Conservation (phyloP, 164 flowering plant species). For the Litsea cubeba region DNA sequence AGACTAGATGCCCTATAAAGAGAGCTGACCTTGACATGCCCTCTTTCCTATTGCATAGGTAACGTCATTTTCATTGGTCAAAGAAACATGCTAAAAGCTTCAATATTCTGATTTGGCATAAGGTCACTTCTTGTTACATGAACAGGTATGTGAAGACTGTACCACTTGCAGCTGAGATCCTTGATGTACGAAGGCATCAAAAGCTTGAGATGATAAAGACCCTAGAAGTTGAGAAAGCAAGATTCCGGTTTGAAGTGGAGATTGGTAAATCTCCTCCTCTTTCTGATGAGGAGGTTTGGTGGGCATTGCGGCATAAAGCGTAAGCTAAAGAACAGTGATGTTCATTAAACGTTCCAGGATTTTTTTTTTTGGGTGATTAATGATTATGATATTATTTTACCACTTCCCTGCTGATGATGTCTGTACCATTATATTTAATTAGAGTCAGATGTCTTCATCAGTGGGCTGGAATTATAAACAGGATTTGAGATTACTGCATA, state of each 20-base stretch:
- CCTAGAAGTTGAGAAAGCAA: slow-evolving; percentile 62
- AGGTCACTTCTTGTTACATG: slow-evolving; percentile 3
- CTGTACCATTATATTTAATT: background rate
- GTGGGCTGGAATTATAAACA: background rate
- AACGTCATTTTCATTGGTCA: background rate
- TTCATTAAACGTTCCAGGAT: background rate
- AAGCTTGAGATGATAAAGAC: slow-evolving; percentile 86
- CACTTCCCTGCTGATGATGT: background rate
- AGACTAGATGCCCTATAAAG: too few species aligned
- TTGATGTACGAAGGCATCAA: slow-evolving; percentile 83
- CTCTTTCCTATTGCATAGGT: background rate
- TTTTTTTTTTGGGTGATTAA: background rate
- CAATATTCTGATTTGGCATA: background rate
- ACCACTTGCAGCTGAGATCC: slow-evolving; percentile 89
- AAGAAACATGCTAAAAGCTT: background rate
- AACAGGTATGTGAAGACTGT: slow-evolving; percentile 92
- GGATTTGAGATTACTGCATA: background rate
- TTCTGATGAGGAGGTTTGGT: slow-evolving; percentile 81
- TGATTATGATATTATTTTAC: background rate
- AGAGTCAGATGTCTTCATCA: background rate
- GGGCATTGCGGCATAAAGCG: slow-evolving; percentile 85
- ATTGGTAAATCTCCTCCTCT: slow-evolving; percentile 98
- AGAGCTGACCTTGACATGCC: background rate
- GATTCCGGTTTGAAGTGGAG: slow-evolving; percentile 73
- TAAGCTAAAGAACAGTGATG: slow-evolving; percentile 31